phyloP scores from a whole-genome alignment of 1,139 yeast species.

The Kluyveromyces sp. region DNA sequence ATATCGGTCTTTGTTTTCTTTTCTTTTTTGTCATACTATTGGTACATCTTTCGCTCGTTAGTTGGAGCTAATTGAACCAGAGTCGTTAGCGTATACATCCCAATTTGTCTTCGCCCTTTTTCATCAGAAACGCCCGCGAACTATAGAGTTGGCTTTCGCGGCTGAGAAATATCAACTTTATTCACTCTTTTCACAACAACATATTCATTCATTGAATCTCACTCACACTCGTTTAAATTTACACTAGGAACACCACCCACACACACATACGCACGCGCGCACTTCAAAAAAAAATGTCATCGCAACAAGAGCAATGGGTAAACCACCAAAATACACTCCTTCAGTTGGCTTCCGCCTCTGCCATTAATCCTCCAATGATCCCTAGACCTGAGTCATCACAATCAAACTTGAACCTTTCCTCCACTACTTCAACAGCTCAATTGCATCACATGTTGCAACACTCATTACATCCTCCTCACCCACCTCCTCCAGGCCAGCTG shows the following conservation, averaged over 20 bases:
- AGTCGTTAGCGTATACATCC: no score
- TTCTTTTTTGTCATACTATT: no score
- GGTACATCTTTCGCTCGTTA: no score
- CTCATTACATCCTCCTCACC: constrained; percentile 2
- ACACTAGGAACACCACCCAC: background rate
- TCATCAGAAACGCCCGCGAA: no score
- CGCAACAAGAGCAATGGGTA: constrained; percentile 5
- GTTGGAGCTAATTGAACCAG: no score
- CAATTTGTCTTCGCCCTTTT: no score
- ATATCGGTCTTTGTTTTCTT: no score
- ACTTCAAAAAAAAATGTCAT: background rate
- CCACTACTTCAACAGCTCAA: constrained; percentile 3
- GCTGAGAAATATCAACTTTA: no score
- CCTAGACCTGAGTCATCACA: constrained; percentile 5
- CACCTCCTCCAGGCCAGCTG: constrained; percentile 1
- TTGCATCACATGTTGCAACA: constrained; percentile 4
- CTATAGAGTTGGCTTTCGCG: no score
- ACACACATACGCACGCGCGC: background rate
- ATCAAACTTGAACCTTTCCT: constrained; percentile 3
- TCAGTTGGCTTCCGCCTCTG: constrained; percentile 3
- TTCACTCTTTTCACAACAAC: no score
- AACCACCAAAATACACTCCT: constrained; percentile 3
- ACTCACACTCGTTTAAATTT: background rate
- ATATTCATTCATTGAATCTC: background rate
- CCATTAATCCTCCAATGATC: constrained; percentile 1